Evolutionary conservation across 1,284 basidiomycete genomes (phyloP).

Genomic region (Puccinia brachypodii): DNA sequence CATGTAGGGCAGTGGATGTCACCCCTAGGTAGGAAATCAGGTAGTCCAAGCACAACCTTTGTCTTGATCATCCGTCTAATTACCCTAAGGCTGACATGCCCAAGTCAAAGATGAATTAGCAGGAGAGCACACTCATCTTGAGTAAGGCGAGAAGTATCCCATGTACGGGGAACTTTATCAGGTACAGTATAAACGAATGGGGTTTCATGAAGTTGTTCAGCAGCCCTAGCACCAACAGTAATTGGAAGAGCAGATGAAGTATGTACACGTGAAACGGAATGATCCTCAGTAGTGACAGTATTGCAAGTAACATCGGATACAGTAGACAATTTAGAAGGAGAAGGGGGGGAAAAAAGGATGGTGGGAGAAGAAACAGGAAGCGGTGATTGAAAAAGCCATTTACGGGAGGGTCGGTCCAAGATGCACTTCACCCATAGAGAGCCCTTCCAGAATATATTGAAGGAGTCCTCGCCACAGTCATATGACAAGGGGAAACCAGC

Average conservation of each 20-base stretch:
- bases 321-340: no score
- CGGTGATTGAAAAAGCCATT: no score
- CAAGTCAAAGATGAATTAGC: not conserved
- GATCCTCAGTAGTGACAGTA: no score
- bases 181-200: not conserved
- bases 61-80: not conserved
- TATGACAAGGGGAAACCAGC: no score
- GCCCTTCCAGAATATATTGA: no score
- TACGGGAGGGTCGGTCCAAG: no score
- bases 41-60: not conserved
- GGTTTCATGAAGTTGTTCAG: not conserved
- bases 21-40: not conserved
- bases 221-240: not conserved
- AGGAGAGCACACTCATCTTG: not conserved
- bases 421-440: no score
- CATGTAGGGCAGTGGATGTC: not conserved
- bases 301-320: no score
- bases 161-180: not conserved
- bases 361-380: no score
- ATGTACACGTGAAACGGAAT: not conserved
- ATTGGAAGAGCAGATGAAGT: not conserved
- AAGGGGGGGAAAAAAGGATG: no score
- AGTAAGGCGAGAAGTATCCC: not conserved
- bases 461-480: no score
- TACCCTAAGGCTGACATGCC: no score